Evolutionary conservation across 169 alveolate species (phyloP).

Genomic region (Cryptosporidium viatorum): DNA sequence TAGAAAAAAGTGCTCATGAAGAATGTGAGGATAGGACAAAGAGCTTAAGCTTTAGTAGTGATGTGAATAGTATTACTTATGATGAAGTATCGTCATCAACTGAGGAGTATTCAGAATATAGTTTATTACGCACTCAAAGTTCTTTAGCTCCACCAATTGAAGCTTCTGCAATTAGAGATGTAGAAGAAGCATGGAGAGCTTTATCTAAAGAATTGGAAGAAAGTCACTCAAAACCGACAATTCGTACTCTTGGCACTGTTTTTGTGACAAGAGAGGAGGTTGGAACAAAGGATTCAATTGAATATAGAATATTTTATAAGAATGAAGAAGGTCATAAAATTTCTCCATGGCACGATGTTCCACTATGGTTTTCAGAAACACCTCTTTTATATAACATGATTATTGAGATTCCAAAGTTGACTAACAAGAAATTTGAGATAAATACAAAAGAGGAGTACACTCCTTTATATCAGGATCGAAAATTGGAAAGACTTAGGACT

Average conservation of each 20-base stretch:
- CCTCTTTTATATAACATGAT: slow-evolving; percentile 79
- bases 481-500: slow-evolving; percentile 80
- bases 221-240: not conserved
- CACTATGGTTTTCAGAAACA: slow-evolving; percentile 73
- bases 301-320: slow-evolving; percentile 47
- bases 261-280: slow-evolving; percentile 58
- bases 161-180: slow-evolving; percentile 60
- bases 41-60: slow-evolving; percentile 19
- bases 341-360: slow-evolving; percentile 77
- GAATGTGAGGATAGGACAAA: slow-evolving; percentile 8
- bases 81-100: slow-evolving; percentile 17
- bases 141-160: slow-evolving; percentile 73
- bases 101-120: slow-evolving; percentile 45
- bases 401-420: slow-evolving; percentile 82
- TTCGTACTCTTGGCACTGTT: slow-evolving; percentile 62
- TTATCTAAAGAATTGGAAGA: slow-evolving; percentile 55
- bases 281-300: slow-evolving; percentile 70
- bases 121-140: slow-evolving; percentile 57
- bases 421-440: slow-evolving; percentile 82
- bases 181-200: slow-evolving; percentile 71
- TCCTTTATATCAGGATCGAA: slow-evolving; percentile 82
- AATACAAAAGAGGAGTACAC: slow-evolving; percentile 77
- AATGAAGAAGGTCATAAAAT: slow-evolving; percentile 72
- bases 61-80: slow-evolving; percentile 20
- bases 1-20: not conserved